A percentile compares a stretch with the other conserved stretches of the same genome.
Evolutionary conservation across 1,284 basidiomycete species (phyloP).

Genomic region (Agroathelia rolfsii): DNA sequence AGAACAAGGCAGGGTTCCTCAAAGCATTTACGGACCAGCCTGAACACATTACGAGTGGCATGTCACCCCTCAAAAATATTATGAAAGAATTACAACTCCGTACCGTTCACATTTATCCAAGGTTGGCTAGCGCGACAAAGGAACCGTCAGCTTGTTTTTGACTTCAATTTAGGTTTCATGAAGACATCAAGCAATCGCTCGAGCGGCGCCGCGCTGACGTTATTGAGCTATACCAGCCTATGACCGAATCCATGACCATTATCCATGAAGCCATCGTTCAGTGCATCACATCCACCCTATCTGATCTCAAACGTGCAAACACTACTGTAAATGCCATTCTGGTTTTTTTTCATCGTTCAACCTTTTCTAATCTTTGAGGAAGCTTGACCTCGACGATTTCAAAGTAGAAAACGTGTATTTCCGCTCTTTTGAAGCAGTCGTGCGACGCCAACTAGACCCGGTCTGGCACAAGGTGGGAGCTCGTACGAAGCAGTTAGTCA

Average conservation of each 20-base stretch:
- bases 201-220: conserved; percentile 84
- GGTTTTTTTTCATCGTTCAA: not conserved
- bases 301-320: conserved; percentile 86
- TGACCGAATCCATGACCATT: conserved; percentile 81
- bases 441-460: conserved; percentile 82
- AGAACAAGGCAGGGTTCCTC: conserved; percentile 47
- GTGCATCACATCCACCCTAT: conserved; percentile 88
- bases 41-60: conserved; percentile 74
- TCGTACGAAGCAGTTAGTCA: conserved; percentile 86
- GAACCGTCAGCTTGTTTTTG: not conserved
- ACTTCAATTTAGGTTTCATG: conserved; percentile 72
- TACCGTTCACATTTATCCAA: conserved; percentile 84
- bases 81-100: conserved; percentile 89
- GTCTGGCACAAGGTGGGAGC: conserved; percentile 96
- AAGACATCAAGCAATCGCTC: conserved; percentile 72
- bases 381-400: conserved; percentile 93
- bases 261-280: conserved; percentile 92
- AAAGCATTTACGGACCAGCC: conserved; percentile 59
- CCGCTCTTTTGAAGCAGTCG: conserved; percentile 84
- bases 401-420: conserved; percentile 94
- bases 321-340: conserved; percentile 51
- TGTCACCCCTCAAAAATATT: conserved; percentile 86
- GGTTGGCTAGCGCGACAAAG: no score
- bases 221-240: conserved; percentile 81
- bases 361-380: conserved; percentile 9